These are phyloP conservation scores for Orbilia javanica DNA, from an alignment of 2,329 filamentous ascomycete genomes.

Conservation along the genomic window DNA sequence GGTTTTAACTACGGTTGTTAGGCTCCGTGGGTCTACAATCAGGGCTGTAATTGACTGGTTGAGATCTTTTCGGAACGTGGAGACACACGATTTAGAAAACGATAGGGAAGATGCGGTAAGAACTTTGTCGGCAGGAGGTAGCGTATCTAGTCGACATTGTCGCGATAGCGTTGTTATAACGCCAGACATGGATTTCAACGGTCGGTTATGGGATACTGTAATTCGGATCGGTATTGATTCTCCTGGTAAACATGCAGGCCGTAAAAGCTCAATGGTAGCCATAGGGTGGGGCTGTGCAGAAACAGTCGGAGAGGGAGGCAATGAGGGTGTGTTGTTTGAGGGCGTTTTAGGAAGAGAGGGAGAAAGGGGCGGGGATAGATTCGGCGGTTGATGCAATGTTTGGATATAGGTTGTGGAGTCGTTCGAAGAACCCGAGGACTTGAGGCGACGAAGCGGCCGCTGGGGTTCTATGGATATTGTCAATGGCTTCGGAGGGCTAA, in stretches of 20 bases:
- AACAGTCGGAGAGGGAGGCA: constrained; percentile 53
- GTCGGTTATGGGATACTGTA: constrained; percentile 86
- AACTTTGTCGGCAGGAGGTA: constrained; percentile 72
- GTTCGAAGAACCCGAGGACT: constrained; percentile 60
- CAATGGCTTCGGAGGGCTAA: constrained; percentile 80
- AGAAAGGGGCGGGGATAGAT: constrained; percentile 74
- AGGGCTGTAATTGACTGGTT: constrained; percentile 89
- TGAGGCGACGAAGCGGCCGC: constrained; percentile 68
- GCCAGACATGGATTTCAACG: constrained; percentile 89
- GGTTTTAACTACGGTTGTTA: constrained; percentile 83
- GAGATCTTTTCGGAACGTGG: constrained; percentile 94
- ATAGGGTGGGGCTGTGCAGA: constrained; percentile 69
- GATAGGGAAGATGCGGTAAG: constrained; percentile 78
- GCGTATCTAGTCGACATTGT: constrained; percentile 88
- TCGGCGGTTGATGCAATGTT: constrained; percentile 68
- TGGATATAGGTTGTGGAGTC: constrained; percentile 59
- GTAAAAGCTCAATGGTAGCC: constrained; percentile 83
- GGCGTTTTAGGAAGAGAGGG: constrained; percentile 69
- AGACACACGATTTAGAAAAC: constrained; percentile 81
- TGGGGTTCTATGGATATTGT: constrained; percentile 90
- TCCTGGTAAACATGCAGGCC: constrained; percentile 85
- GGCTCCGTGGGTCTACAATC: constrained; percentile 83
- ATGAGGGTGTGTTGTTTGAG: constrained; percentile 32
- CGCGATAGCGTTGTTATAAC: constrained; percentile 93
- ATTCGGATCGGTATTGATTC: constrained; percentile 85